Conservation (phyloP, 2,329 filamentous ascomycete genomes). For the Botrytis squamosa region DNA sequence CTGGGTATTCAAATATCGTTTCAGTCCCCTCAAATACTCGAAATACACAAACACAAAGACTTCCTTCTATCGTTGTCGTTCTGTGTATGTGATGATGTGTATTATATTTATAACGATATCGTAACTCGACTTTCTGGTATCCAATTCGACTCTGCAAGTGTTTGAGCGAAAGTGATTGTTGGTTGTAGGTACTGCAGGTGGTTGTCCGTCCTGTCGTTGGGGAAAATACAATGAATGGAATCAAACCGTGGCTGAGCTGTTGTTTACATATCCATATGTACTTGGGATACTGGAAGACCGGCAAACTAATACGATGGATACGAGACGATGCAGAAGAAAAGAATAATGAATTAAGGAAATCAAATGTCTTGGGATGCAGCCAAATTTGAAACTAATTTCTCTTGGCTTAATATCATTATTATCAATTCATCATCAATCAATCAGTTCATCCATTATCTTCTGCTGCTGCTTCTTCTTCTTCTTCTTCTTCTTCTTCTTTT, state of each 20-base stretch:
- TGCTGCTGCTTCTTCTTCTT: neutral
- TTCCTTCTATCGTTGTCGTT: neutral
- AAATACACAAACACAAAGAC: neutral
- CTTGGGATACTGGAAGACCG: neutral
- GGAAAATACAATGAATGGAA: neutral
- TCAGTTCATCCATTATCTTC: neutral
- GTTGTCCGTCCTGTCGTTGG: neutral
- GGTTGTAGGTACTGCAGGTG: neutral
- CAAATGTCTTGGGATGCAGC: neutral
- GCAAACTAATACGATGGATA: neutral
- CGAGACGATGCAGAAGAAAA: neutral
- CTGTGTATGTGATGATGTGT: neutral
- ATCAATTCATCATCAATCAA: neutral
- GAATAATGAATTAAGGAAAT: neutral
- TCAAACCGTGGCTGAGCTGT: constrained; percentile 1
- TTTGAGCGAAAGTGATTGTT: neutral
- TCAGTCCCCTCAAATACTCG: neutral
- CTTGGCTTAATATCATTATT: constrained; percentile 9
- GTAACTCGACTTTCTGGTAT: neutral
- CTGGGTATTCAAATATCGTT: neutral
- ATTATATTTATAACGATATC: neutral
- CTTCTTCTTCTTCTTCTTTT: no score
- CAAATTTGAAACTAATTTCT: neutral
- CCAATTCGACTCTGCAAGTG: neutral
- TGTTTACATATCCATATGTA: neutral